These are phyloP conservation scores for Hymenoscyphus fructigenus DNA, from an alignment of 2,329 filamentous ascomycete species.

Conservation along the genomic window DNA sequence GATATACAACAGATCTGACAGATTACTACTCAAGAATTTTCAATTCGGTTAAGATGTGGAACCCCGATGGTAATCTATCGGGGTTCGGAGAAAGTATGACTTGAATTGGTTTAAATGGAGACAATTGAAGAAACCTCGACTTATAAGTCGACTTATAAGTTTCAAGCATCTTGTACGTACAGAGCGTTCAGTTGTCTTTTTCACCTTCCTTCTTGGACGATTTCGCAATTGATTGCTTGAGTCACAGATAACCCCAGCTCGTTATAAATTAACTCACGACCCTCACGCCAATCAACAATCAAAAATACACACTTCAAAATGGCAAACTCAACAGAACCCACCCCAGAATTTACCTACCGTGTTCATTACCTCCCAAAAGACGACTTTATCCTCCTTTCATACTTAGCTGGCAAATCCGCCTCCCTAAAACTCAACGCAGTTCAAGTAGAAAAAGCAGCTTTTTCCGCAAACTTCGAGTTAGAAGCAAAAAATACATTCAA, in stretches of 20 bases:
- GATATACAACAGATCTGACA: too few species aligned
- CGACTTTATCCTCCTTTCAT: constrained; percentile 22
- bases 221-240: neutral
- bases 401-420: constrained; percentile 30
- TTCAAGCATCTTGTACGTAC: neutral
- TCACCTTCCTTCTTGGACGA: neutral
- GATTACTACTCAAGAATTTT: too few species aligned
- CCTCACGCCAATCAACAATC: neutral
- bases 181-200: neutral
- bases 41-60: too few species aligned
- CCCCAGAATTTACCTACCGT: constrained; percentile 17
- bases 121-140: too few species aligned
- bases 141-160: neutral
- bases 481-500: constrained; percentile 31
- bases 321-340: neutral
- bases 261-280: neutral
- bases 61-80: too few species aligned
- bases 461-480: constrained; percentile 35
- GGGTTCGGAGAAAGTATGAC: neutral
- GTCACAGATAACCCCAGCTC: neutral
- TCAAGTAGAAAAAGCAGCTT: constrained; percentile 31
- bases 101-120: neutral
- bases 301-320: neutral
- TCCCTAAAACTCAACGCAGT: constrained; percentile 36
- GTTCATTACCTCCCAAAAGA: constrained; percentile 25